Conservation (phyloP, 2,329 filamentous ascomycete genomes). For the Setomelanomma holmii region DNA sequence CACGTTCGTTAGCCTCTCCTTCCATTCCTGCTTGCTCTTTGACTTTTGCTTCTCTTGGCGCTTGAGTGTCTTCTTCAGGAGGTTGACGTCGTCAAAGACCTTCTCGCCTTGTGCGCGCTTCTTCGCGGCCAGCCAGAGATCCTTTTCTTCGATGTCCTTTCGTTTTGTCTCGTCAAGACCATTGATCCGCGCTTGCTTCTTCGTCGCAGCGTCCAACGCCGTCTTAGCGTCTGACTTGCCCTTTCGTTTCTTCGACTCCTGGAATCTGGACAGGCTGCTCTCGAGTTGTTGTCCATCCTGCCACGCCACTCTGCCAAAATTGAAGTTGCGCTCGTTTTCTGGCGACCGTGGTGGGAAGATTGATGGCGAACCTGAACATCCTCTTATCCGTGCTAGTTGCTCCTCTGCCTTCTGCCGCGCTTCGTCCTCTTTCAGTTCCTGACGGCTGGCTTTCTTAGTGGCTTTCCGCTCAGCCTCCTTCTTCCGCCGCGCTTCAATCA, state of each 20-base stretch:
- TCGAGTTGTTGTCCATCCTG: constrained; percentile 83
- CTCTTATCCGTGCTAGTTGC: constrained; percentile 62
- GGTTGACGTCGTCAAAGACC: constrained; percentile 81
- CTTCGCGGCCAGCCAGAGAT: constrained; percentile 90
- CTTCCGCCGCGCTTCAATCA: constrained; percentile 85
- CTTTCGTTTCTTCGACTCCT: constrained; percentile 76
- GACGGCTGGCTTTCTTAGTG: constrained; percentile 85
- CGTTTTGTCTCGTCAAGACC: constrained; percentile 80
- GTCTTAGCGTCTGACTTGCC: constrained; percentile 85
- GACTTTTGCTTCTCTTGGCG: constrained; percentile 88
- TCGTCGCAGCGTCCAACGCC: constrained; percentile 83
- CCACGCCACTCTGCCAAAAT: constrained; percentile 92
- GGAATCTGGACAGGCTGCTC: constrained; percentile 67
- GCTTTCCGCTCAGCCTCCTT: constrained; percentile 88
- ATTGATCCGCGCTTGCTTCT: constrained; percentile 81
- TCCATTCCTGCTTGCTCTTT: constrained; percentile 89
- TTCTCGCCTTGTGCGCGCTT: constrained; percentile 89
- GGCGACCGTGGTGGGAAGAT: constrained; percentile 55
- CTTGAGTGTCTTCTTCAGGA: constrained; percentile 91
- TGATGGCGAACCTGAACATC: constrained; percentile 65
- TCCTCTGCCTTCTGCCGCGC: constrained; percentile 66
- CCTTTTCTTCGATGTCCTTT: constrained; percentile 89
- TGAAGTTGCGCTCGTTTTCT: constrained; percentile 71
- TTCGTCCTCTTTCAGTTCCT: constrained; percentile 80
- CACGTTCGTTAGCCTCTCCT: constrained; percentile 55